Base-by-base conservation (phyloP, 169 alveolate species). In the Plasmodium adleri region DNA sequence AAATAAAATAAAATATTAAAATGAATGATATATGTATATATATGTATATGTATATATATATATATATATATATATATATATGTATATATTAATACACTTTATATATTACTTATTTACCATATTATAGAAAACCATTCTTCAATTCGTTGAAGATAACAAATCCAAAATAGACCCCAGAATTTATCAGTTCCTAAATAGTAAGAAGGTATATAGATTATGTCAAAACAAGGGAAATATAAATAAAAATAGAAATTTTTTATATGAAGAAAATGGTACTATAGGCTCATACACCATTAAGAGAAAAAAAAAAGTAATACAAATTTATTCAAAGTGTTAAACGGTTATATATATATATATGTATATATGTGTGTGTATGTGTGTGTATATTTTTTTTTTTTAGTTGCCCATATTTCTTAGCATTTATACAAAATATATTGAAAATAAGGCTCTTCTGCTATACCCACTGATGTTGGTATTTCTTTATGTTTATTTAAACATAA, bases 81-180 rank as follows among this genome's bases (percentile, higher is more conserved):
- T 32, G 5, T 7, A 3, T 9, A 71, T 50, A 8, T 54, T 26
- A 68, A 12, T 13, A 17, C 76, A 68, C n/a, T 39, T 22, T 13
- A 32, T 1, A 32, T 5, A 32, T 13, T 56, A 56, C 0, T 56
- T 62, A 20, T 62, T 22, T 5, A 17, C 15, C 20, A 5, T 26
- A n/a, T 80, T 67, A 20, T 66, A 80, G 90, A 66, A 80, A 80
- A 80, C 67, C 22, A 60, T 43, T 3, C 9, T 59, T n/a, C 56
- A 80, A n/a, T 80, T 80, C 15, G 63, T 80, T 13, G 90, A 80
- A 66, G 90, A 80, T 26, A 56, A 80, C 47, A 80, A 56, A n/a
- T 70, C 50, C 15, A 80, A 80, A 24, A 28, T 80, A 72, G 80
- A 80, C 60, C 28, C 72, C 12, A 52, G 80, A 50, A 80, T 80